phyloP scores from a whole-genome alignment of 768 basidiomycete species.

The Cystofilobasidium ferigula region DNA sequence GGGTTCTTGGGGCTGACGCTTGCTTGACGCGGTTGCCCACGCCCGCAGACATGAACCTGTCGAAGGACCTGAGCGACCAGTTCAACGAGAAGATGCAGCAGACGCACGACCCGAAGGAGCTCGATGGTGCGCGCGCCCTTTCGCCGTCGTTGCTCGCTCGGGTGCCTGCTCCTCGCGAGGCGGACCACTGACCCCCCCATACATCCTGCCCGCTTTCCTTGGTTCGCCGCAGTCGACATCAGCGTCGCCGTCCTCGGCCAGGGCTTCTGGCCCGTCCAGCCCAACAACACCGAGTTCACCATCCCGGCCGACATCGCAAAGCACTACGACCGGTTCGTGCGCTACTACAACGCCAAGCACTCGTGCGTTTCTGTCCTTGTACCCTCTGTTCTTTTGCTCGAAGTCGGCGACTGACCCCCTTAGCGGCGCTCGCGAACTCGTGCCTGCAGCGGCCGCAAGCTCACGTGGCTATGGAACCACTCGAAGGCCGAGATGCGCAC shows the following conservation, averaged over 20 bases:
- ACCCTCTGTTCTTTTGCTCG: neutral
- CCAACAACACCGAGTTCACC: conserved; percentile 63
- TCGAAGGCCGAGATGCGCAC: conserved; percentile 92
- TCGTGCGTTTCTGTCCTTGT: conserved; percentile 39
- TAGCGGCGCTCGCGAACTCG: neutral
- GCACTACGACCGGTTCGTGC: conserved; percentile 80
- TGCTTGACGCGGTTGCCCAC: neutral
- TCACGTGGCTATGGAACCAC: conserved; percentile 98
- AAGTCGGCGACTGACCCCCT: neutral
- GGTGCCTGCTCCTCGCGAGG: neutral
- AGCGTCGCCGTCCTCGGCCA: conserved; percentile 86
- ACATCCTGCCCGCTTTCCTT: neutral
- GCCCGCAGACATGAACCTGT: conserved; percentile 72
- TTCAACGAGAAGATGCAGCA: conserved; percentile 89
- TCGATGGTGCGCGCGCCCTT: conserved; percentile 43
- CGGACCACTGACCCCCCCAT: neutral
- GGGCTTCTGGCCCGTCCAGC: conserved; percentile 89
- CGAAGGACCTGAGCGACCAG: conserved; percentile 86
- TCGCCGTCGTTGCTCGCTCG: neutral
- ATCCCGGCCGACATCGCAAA: conserved; percentile 77
- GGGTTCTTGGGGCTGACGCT: neutral
- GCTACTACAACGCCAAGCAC: conserved; percentile 87
- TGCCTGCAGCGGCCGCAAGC: conserved; percentile 56
- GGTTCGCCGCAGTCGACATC: conserved; percentile 57
- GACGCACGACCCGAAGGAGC: conserved; percentile 58